Percentiles rank a stretch among this genome's conserved stretches.
These are phyloP conservation scores for Biscogniauxia sp. DNA, from an alignment of 2,329 filamentous ascomycete genomes.

Conservation along the genomic window DNA sequence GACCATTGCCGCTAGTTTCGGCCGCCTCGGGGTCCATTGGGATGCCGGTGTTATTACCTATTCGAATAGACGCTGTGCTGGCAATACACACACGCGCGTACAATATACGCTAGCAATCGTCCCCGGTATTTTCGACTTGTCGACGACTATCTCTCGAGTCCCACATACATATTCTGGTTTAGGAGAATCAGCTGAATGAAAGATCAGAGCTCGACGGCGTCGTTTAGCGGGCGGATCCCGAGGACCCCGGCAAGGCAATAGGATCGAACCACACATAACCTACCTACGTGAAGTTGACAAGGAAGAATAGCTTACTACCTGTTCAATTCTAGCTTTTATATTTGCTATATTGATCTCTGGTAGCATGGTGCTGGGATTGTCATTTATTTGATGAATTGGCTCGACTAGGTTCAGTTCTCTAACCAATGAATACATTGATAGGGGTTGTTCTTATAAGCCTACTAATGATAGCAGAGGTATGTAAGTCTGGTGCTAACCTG, in stretches of 20 bases:
- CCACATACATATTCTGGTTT: background rate
- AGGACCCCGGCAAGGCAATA: background rate
- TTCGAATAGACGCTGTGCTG: background rate
- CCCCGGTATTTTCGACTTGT: too few species aligned
- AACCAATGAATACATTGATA: background rate
- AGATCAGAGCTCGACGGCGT: background rate
- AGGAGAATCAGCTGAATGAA: background rate
- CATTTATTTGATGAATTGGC: background rate
- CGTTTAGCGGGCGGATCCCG: background rate
- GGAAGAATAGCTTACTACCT: background rate
- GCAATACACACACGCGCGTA: background rate
- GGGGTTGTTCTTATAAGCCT: too few species aligned
- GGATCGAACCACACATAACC: background rate
- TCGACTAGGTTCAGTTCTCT: background rate
- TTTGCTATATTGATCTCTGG: background rate
- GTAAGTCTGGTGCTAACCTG: too few species aligned
- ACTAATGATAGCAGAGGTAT: too few species aligned
- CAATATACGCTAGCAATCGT: too few species aligned
- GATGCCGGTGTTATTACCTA: background rate
- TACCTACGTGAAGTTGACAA: background rate
- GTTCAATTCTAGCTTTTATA: background rate
- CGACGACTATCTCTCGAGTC: background rate
- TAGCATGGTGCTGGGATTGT: background rate
- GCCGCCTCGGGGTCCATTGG: slow-evolving; percentile 35
- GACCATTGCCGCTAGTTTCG: slow-evolving; percentile 24